These are phyloP conservation scores for Penicillium sp. DNA, from an alignment of 2,329 filamentous ascomycete species.

Conservation along the genomic window DNA sequence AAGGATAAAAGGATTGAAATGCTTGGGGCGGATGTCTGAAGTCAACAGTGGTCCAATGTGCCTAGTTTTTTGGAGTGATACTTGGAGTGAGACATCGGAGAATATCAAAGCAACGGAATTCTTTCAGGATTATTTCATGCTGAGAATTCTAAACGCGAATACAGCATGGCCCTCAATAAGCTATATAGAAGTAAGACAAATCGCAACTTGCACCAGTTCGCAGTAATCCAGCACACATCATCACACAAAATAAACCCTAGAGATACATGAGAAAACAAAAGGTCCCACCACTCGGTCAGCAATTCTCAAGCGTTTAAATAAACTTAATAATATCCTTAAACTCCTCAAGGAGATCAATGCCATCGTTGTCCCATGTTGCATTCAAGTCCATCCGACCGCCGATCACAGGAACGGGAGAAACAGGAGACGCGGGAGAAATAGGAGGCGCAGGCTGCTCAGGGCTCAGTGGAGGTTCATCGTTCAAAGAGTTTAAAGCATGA, in stretches of 20 bases:
- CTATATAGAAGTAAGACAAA: conserved; percentile 1
- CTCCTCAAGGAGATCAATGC: conserved; percentile 40
- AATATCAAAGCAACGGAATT: not conserved
- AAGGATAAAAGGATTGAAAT: not conserved
- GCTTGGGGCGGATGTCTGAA: not conserved
- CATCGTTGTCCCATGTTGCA: conserved; percentile 39
- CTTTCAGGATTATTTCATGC: not conserved
- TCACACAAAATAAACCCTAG: not conserved
- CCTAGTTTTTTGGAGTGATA: not conserved
- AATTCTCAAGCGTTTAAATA: not conserved
- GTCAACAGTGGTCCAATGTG: not conserved
- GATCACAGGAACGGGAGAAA: not conserved
- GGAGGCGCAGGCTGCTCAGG: not conserved
- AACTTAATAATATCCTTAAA: conserved; percentile 45
- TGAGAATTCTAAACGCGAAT: not conserved
- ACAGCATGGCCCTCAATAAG: not conserved
- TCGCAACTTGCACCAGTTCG: not conserved
- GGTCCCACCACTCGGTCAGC: not conserved
- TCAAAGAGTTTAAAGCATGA: not conserved
- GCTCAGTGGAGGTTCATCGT: not conserved
- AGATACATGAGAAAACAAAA: not conserved
- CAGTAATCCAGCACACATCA: not conserved
- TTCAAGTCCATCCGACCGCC: not conserved
- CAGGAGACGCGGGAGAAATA: not conserved
- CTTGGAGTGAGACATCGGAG: not conserved